Percentiles rank a stretch among this genome's conserved stretches.
These are phyloP conservation scores for Rhynchosporium agropyri DNA, from an alignment of 2,329 filamentous ascomycete genomes.

Conservation along the genomic window DNA sequence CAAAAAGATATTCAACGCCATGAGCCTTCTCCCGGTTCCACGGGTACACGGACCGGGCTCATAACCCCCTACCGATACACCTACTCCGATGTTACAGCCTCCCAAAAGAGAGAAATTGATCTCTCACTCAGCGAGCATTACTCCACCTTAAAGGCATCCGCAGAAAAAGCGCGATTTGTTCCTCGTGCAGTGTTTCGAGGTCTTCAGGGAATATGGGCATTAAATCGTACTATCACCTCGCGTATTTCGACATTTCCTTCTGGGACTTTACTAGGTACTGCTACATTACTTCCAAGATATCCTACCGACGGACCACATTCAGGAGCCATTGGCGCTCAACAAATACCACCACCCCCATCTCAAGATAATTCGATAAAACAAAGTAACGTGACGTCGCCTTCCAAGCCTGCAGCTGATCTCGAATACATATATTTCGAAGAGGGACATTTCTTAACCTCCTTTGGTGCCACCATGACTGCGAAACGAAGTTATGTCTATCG, in stretches of 20 bases:
- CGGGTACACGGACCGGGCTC: conserved; percentile 45
- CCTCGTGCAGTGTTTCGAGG: conserved; percentile 70
- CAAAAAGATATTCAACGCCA: conserved; percentile 45
- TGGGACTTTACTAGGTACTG: conserved; percentile 66
- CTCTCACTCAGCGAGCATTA: conserved; percentile 45
- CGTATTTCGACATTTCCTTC: conserved; percentile 60
- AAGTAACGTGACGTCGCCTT: neutral
- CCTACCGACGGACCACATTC: conserved; percentile 49
- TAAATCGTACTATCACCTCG: conserved; percentile 60
- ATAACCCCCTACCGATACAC: conserved; percentile 52
- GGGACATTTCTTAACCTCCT: conserved; percentile 62
- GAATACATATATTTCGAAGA: conserved; percentile 72
- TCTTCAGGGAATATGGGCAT: conserved; percentile 69
- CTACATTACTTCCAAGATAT: conserved; percentile 63
- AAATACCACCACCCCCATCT: neutral
- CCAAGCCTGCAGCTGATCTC: conserved; percentile 32
- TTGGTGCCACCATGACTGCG: conserved; percentile 39
- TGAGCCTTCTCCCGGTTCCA: conserved; percentile 41
- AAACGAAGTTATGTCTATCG: conserved; percentile 67
- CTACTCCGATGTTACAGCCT: conserved; percentile 43
- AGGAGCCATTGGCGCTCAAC: neutral
- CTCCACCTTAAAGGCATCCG: conserved; percentile 29
- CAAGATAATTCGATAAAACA: too few relatives aligned
- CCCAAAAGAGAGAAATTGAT: conserved; percentile 50
- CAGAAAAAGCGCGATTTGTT: conserved; percentile 52